These are phyloP conservation scores for Candida maesae DNA, from an alignment of 805 yeast species.

Conservation along the genomic window DNA sequence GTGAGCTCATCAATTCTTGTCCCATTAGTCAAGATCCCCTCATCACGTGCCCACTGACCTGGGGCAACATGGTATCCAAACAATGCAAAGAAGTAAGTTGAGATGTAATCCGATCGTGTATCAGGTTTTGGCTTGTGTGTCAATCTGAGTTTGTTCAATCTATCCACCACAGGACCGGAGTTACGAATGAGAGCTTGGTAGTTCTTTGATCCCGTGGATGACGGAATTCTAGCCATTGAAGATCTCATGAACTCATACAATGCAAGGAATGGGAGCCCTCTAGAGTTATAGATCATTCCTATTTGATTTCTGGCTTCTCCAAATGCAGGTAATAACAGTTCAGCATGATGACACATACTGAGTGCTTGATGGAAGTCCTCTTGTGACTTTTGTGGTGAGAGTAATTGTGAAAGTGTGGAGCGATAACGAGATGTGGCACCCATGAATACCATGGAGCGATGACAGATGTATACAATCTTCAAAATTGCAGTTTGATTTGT, in stretches of 20 bases:
- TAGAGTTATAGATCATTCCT: slow-evolving; percentile 49
- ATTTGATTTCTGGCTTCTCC: slow-evolving; percentile 65
- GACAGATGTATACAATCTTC: slow-evolving; percentile 39
- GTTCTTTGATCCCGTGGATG: slow-evolving; percentile 36
- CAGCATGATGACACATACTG: slow-evolving; percentile 49
- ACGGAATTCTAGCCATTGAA: slow-evolving; percentile 38
- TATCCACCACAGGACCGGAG: slow-evolving; percentile 27
- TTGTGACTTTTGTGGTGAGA: slow-evolving; percentile 32
- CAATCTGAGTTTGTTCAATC: slow-evolving; percentile 26
- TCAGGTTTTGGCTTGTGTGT: slow-evolving; percentile 6
- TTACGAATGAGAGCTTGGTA: slow-evolving; percentile 30
- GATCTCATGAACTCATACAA: slow-evolving; percentile 44
- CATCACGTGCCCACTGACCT: slow-evolving; percentile 32
- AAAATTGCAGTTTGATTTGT: slow-evolving; percentile 14
- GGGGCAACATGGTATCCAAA: slow-evolving; percentile 43
- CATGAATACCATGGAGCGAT: slow-evolving; percentile 47
- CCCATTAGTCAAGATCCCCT: slow-evolving; percentile 28
- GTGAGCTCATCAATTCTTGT: slow-evolving; percentile 29
- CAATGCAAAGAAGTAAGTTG: slow-evolving; percentile 32
- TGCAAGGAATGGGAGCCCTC: slow-evolving; percentile 24
- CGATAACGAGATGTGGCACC: slow-evolving; percentile 61
- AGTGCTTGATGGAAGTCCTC: slow-evolving; percentile 42
- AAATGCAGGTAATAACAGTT: slow-evolving; percentile 57
- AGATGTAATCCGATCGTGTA: slow-evolving; percentile 19
- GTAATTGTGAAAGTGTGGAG: slow-evolving; percentile 31